Percentiles rank a stretch among this genome's conserved stretches.
Conservation (phyloP, 2,329 filamentous ascomycete genomes). For the Dryadomyces quercivorus region DNA sequence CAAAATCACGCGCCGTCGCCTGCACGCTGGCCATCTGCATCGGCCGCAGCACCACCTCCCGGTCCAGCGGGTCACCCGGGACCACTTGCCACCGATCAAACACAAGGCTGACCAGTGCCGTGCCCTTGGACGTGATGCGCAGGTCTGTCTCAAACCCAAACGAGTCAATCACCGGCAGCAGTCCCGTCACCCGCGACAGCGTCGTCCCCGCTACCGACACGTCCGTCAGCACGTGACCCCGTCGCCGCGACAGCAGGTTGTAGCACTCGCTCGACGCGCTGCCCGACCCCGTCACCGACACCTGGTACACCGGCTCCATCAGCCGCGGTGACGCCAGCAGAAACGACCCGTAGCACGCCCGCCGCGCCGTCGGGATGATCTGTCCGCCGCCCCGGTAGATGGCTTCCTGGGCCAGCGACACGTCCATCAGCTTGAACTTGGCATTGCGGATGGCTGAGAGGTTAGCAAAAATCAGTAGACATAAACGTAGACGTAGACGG, state of each 20-base stretch:
- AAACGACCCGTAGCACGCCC: slow-evolving; percentile 92
- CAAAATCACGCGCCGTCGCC: slow-evolving; percentile 88
- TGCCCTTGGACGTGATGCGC: slow-evolving; percentile 87
- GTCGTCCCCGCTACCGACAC: slow-evolving; percentile 89
- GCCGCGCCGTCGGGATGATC: slow-evolving; percentile 87
- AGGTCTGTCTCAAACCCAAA: slow-evolving; percentile 98
- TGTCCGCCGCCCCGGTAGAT: slow-evolving; percentile 94
- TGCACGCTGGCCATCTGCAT: slow-evolving; percentile 81
- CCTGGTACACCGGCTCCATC: slow-evolving; percentile 93
- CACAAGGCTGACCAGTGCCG: slow-evolving; percentile 78
- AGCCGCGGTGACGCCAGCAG: slow-evolving; percentile 91
- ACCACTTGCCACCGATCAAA: slow-evolving; percentile 97
- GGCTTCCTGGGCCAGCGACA: slow-evolving; percentile 73
- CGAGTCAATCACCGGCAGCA: slow-evolving; percentile 91
- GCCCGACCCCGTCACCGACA: slow-evolving; percentile 84
- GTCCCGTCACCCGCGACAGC: slow-evolving; percentile 78
- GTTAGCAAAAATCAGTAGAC: slow-evolving; percentile 10
- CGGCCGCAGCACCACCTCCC: slow-evolving; percentile 67
- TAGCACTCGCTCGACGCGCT: slow-evolving; percentile 83
- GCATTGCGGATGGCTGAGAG: slow-evolving; percentile 79
- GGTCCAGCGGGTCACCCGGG: slow-evolving; percentile 87
- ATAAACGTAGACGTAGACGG: slow-evolving; percentile 8
- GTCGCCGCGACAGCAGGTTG: slow-evolving; percentile 75
- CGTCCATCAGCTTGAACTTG: slow-evolving; percentile 92
- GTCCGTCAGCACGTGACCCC: slow-evolving; percentile 90